Base-by-base conservation (phyloP, 2,329 filamentous ascomycete species). In the Chrysoporthe puriensis region DNA sequence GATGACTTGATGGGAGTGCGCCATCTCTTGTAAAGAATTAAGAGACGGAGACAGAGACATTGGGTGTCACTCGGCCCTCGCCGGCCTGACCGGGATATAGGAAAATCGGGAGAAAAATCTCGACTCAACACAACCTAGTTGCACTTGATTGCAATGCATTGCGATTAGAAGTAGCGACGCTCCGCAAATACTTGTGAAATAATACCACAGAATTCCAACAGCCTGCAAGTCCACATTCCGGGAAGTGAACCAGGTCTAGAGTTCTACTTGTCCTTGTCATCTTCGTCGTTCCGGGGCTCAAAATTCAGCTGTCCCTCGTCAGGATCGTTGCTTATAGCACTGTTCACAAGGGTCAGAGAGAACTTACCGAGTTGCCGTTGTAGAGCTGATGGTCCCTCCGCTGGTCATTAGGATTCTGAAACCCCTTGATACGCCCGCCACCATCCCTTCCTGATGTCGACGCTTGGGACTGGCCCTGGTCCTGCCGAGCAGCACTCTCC, bases 291-390 rank as follows among this genome's bases (percentile, higher is more conserved):
- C 63, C 82, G 80, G n/a, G 90, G 87, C 75, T 91, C 86, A 71
- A 91, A 92, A 72, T 91, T 91, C 66, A 90, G 77, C 88, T 91
- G 71, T 63, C 57, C 16, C 2, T 64, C 63, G 71, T 79, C 72
- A 82, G 79, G 2, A 32, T 18, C 13, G 16, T 13, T 44, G 40
- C 3, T 13, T 43, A 40, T 60, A 7, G 18, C 13, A 60, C 7
- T 44, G 36, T 26, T 60, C 36, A 60, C 42, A 21, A 9, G 34
- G 40, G 18, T 40, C 40, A 18, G 11, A 7, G 2, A 57, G 11
- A n/a, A 80, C 87, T 79, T 82, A 94, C 92, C 76, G 92, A 92
- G 75, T 97, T 97, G 1, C 94, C 94, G 74, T 97, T 97, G 76
- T 97, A 97, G 59, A 96, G 86, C 74, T 96, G 90, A 57, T 88